These are phyloP conservation scores for Discostella pseudostelligera DNA, from an alignment of 108 stramenopile genomes.

Conservation along the genomic window DNA sequence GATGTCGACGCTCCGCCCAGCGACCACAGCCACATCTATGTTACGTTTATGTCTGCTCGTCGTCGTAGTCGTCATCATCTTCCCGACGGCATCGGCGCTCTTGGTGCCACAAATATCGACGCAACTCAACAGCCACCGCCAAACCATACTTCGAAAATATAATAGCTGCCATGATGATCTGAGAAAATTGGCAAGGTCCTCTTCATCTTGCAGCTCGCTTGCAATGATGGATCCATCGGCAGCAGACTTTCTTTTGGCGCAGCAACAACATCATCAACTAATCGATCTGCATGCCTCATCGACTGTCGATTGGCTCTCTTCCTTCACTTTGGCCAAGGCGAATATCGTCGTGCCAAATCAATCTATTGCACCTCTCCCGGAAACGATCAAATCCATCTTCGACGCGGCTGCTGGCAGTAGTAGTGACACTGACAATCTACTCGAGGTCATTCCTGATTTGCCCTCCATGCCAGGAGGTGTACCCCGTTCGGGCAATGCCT, in stretches of 20 bases:
- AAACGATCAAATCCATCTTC: constrained; percentile 35
- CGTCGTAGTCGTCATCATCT: too few relatives aligned
- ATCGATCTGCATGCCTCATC: neutral
- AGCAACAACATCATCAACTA: constrained; percentile 7
- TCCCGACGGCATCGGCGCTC: too few relatives aligned
- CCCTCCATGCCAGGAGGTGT: constrained; percentile 38
- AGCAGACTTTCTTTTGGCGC: constrained; percentile 9
- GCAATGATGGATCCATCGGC: constrained; percentile 10
- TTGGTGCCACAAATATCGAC: too few relatives aligned
- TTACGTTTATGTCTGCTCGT: too few relatives aligned
- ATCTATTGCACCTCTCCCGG: constrained; percentile 24
- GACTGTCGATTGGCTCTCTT: constrained; percentile 20
- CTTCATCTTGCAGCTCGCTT: neutral
- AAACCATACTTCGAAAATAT: constrained; percentile 2
- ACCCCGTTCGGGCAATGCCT: constrained; percentile 36
- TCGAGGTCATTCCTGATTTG: constrained; percentile 38
- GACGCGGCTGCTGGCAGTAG: neutral
- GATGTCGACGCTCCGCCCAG: too few relatives aligned
- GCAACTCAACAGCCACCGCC: constrained; percentile 1
- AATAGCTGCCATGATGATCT: neutral
- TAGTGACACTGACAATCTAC: constrained; percentile 2
- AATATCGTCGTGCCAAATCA: constrained; percentile 19
- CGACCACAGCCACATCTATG: too few relatives aligned
- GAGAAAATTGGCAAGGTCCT: neutral
- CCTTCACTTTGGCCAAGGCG: constrained; percentile 20